Base-by-base conservation (phyloP, 306 rosid genomes). In the Senna tora region DNA sequence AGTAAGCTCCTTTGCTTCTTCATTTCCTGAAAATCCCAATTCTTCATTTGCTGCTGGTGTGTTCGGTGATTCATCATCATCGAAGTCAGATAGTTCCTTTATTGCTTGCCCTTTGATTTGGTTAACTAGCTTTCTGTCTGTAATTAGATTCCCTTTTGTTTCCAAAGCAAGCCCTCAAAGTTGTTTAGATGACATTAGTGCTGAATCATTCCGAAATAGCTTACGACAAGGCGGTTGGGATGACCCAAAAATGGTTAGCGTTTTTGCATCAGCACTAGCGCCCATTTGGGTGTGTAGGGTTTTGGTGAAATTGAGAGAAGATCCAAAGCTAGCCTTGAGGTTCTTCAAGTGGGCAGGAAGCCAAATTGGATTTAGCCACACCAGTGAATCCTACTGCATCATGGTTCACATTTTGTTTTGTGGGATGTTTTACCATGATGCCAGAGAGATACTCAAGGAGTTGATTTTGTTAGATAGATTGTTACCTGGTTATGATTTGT, bases 391-490 rank as follows among this genome's bases (percentile, higher is more conserved):
- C 36, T 94, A 87, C 78, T 89, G 97, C 76, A 47, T 89, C 61
- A 55, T 94, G 78, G 87, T 52, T 68, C 98, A 94, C 75, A 77
- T 89, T 63, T 81, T 94, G 73, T 94, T 91, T 58, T 67, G 65
- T 79, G 89, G 88, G 55, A 81, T 57, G 77, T 79, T 89, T 84
- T 91, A 86, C 58, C 17, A 72, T 68, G 84, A 89, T 77, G 88
- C 95, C 0, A 76, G 76, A 47, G 82, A 68, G 65, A 66, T 86
- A 59, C 75, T 94, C 56, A 86, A 22, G 69, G 96, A 94, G 74
- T 65, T 87, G 71, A 74, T 89, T 74, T 77, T 84, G 84, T 76
- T 80, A 77, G 73, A 80, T 65, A 69, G 83, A 73, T 80, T 46
- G n/a, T 33, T 87, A 32, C 92, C 88, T 0, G 91, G 89, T 41